Evolutionary conservation across 495 filamentous ascomycete species (phyloP).

Genomic region (Aspergillus incahuasiensis): DNA sequence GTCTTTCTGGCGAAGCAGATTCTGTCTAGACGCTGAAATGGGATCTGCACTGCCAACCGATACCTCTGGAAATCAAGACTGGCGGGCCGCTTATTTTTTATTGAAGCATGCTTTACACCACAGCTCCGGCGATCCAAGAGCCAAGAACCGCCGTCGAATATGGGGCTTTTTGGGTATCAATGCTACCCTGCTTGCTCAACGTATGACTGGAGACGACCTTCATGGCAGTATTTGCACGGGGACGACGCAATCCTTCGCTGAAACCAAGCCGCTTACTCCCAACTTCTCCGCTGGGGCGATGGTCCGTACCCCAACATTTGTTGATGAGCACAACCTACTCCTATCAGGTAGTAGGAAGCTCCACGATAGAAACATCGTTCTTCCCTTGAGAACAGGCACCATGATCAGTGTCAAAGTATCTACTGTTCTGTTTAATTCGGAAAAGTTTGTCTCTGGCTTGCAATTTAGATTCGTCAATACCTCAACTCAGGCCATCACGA

Average conservation of each 20-base stretch:
- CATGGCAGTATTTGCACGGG: too few species aligned
- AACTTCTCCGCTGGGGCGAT: too few species aligned
- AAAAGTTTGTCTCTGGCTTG: conserved; percentile 1
- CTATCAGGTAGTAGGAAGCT: background rate
- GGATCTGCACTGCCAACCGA: conserved; percentile 6
- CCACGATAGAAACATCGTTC: background rate
- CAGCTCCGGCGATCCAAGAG: background rate
- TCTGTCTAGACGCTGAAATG: conserved; percentile 1
- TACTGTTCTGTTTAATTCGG: background rate
- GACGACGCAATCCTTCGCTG: too few species aligned
- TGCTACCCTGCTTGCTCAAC: background rate
- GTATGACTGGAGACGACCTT: too few species aligned
- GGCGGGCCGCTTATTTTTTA: too few species aligned
- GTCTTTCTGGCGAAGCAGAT: conserved; percentile 4
- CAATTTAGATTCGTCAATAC: background rate
- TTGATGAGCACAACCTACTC: background rate
- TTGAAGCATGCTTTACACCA: too few species aligned
- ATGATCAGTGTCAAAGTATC: background rate
- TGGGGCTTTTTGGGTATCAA: conserved; percentile 2
- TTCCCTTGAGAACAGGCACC: background rate
- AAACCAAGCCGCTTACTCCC: too few species aligned
- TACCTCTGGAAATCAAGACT: background rate
- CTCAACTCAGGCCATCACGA: background rate
- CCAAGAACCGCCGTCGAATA: background rate
- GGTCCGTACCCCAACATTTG: background rate